Conservation (phyloP, 441 rosid genomes). For the Gossypium armourianum region DNA sequence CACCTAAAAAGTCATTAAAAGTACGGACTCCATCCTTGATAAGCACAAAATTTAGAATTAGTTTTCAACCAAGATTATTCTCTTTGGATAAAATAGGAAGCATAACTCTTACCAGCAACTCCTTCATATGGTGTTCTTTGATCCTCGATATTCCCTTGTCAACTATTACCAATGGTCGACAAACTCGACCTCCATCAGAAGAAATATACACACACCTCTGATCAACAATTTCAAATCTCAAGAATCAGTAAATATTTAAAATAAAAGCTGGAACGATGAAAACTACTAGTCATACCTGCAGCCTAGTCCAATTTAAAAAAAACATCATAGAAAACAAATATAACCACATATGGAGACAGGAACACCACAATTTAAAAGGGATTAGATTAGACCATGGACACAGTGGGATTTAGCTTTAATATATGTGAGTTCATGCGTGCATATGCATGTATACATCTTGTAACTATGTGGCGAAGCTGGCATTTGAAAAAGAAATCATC, state of each 20-base stretch:
- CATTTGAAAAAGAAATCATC: background rate
- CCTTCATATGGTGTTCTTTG: conserved; percentile 85
- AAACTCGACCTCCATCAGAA: conserved; percentile 97
- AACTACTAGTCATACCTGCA: background rate
- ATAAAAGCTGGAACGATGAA: background rate
- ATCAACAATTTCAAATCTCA: conserved; percentile 15
- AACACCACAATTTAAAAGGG: background rate
- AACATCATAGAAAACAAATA: background rate
- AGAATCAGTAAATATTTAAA: conserved; percentile 20
- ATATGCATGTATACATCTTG: background rate
- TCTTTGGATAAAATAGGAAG: conserved; percentile 14
- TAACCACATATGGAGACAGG: background rate
- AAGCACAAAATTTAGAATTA: conserved; percentile 19
- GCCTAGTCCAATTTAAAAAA: background rate
- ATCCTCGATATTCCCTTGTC: conserved; percentile 86
- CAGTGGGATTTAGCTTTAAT: background rate
- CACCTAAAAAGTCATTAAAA: conserved; percentile 77
- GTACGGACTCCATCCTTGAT: conserved; percentile 74
- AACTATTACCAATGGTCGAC: conserved; percentile 92
- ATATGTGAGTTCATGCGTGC: background rate
- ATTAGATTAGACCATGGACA: background rate
- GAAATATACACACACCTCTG: conserved; percentile 85
- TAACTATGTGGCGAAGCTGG: background rate
- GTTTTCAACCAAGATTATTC: conserved; percentile 15
- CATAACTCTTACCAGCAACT: conserved; percentile 48